phyloP scores from a whole-genome alignment of 2,329 filamentous ascomycete species.

The Septoria petroselini region DNA sequence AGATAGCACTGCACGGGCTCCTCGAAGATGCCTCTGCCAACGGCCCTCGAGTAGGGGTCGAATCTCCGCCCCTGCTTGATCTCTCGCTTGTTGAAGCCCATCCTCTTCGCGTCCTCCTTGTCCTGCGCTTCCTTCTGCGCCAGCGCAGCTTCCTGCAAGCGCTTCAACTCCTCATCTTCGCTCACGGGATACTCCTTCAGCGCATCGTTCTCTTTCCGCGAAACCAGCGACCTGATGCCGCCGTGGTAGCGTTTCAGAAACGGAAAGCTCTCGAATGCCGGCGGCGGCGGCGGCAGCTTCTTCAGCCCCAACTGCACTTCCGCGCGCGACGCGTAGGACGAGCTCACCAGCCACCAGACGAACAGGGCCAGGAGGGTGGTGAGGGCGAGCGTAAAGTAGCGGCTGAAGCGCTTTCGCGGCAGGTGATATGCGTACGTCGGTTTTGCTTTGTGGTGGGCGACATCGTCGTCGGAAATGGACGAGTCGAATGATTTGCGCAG shows the following conservation, averaged over 20 bases:
- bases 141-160: constrained; percentile 36
- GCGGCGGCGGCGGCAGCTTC: constrained; percentile 60
- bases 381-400: constrained; percentile 73
- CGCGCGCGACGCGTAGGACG: constrained; percentile 44
- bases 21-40: constrained; percentile 47
- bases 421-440: constrained; percentile 37
- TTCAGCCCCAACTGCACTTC: constrained; percentile 52
- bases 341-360: constrained; percentile 67
- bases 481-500: constrained; percentile 27
- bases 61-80: constrained; percentile 46
- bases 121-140: constrained; percentile 40
- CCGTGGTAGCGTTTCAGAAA: constrained; percentile 89
- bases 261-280: constrained; percentile 80
- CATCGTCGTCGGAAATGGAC: constrained; percentile 26
- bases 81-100: constrained; percentile 34
- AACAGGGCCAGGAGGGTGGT: constrained; percentile 70
- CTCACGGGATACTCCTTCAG: constrained; percentile 67
- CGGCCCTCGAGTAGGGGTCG: constrained; percentile 66
- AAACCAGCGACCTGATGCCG: constrained; percentile 70
- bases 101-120: constrained; percentile 37
- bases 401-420: constrained; percentile 61
- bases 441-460: constrained; percentile 28
- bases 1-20: constrained; percentile 74
- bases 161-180: constrained; percentile 56
- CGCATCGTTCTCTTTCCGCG: constrained; percentile 64